Evolutionary conservation across 495 filamentous ascomycete genomes (phyloP).

Genomic region (Chlorociboria aeruginascens): DNA sequence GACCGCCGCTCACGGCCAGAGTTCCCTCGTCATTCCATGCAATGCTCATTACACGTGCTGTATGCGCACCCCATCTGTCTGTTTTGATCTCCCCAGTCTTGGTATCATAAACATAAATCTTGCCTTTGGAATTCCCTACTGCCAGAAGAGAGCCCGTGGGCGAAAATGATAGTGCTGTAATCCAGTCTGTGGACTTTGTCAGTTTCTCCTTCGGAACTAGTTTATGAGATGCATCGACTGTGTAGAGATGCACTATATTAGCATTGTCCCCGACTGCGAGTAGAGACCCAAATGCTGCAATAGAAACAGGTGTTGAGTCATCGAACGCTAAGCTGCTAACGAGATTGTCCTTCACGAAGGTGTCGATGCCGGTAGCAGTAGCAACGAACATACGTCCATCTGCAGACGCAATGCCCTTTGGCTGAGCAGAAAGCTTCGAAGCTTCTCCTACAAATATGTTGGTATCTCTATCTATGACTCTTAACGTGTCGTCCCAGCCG

Average conservation of each 20-base stretch:
- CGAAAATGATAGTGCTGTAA: constrained; percentile 70
- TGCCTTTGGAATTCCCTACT: constrained; percentile 71
- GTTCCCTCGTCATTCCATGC: constrained; percentile 68
- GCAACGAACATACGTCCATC: constrained; percentile 47
- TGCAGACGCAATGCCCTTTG: constrained; percentile 34
- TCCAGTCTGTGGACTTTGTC: constrained; percentile 38
- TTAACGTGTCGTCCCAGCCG: constrained; percentile 90
- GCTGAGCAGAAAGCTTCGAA: constrained; percentile 36
- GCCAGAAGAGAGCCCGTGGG: constrained; percentile 59
- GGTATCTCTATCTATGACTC: constrained; percentile 51
- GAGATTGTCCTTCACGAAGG: constrained; percentile 48
- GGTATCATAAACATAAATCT: constrained; percentile 66
- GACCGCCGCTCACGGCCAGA: constrained; percentile 67
- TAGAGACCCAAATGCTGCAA: constrained; percentile 50
- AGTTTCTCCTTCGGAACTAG: constrained; percentile 32
- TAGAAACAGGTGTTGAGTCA: constrained; percentile 49
- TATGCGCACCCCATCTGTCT: constrained; percentile 86
- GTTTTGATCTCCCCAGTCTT: constrained; percentile 47
- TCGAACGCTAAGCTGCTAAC: constrained; percentile 27
- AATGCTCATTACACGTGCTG: constrained; percentile 70
- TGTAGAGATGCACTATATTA: constrained; percentile 61
- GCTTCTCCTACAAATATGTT: constrained; percentile 36
- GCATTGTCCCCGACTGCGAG: constrained; percentile 72
- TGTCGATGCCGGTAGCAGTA: constrained; percentile 48
- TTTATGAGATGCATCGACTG: constrained; percentile 30